phyloP scores from a whole-genome alignment of 2,329 filamentous ascomycete species.

The Xylariales sp. region DNA sequence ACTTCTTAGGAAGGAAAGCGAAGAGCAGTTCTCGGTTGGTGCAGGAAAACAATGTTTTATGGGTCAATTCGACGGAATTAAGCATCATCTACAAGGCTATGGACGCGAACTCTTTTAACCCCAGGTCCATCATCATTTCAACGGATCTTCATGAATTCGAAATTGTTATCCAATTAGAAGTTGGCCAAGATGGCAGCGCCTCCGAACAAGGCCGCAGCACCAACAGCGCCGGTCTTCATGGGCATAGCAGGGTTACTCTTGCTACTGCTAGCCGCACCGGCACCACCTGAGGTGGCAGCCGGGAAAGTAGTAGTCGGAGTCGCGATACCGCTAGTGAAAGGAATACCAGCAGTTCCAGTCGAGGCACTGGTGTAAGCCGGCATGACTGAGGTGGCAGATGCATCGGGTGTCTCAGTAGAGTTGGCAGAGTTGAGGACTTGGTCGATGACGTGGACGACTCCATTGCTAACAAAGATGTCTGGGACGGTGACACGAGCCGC shows the following conservation, averaged over 20 bases:
- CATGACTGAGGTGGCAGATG: constrained; percentile 37
- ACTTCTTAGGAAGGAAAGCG: too few relatives aligned
- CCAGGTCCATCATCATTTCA: too few relatives aligned
- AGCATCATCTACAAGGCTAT: too few relatives aligned
- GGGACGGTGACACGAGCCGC: constrained; percentile 42
- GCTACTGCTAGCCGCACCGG: constrained; percentile 30
- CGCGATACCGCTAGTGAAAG: constrained; percentile 52
- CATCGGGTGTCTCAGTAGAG: constrained; percentile 36
- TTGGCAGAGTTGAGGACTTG: constrained; percentile 55
- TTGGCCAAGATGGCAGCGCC: constrained; percentile 19
- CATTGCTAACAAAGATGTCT: constrained; percentile 49
- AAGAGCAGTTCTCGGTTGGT: too few relatives aligned
- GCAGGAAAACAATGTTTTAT: too few relatives aligned
- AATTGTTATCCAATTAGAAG: too few relatives aligned
- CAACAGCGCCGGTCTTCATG: constrained; percentile 33
- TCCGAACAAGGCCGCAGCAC: constrained; percentile 26
- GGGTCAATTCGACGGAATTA: too few relatives aligned
- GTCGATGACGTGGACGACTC: constrained; percentile 55
- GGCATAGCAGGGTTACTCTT: constrained; percentile 24
- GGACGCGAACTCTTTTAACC: too few relatives aligned
- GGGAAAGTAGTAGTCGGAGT: constrained; percentile 35
- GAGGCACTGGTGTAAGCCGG: constrained; percentile 52
- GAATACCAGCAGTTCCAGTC: constrained; percentile 38
- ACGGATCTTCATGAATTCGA: too few relatives aligned
- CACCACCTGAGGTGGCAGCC: constrained; percentile 26